Evolutionary conservation across 202 grass and related monocot species (phyloP), one percentile per base, ranked within the genome.

Genomic region (Hordeum pubiflorum): DNA sequence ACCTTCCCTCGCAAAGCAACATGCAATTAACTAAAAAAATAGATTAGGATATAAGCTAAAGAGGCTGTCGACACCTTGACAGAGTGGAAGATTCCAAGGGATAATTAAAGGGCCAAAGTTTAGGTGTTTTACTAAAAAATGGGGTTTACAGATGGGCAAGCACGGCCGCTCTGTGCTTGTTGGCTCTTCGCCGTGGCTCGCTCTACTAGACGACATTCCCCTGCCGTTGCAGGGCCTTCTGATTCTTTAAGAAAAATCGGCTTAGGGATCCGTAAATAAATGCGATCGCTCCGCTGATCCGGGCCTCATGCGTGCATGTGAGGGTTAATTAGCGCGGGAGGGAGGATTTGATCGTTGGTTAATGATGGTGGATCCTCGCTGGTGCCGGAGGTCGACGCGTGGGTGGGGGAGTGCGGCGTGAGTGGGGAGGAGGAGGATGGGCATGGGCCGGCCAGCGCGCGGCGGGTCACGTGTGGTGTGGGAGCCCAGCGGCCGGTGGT

Each of bases 241-340:
- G 4, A 24, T 29, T 22, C 1, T 78, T 84, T 82, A 86, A 77
- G 88, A 84, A 54, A 54, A 81, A 91, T 97, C 91, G 32, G 64
- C 74, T 72, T 91, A 55, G 88, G 93, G 93, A 97, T 97, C 65
- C 0, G 93, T 91, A 97, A 93, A 89, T 39, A 72, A 92, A 10
- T 60, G 5, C 7, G 15, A 43, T 63, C 72, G 11, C 59, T 86
- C 59, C 61, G 32, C 64, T 88, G 44, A 88, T 85, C 60, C 8
- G 11, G 6, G 21, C 24, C 4, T n/a, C 60, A 55, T 61, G 74
- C 71, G 52, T 38, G 84, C 63, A 67, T 67, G 63, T 67, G 34
- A 38, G 9, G 64, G 55, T 1, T 32, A 20, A 36, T 80, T 58
- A 41, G 62, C 31, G 62, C 17, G 15, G 29, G 15, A 36, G 27